Base-by-base conservation (phyloP, 2,329 filamentous ascomycete species). In the Trichoderma gracile region DNA sequence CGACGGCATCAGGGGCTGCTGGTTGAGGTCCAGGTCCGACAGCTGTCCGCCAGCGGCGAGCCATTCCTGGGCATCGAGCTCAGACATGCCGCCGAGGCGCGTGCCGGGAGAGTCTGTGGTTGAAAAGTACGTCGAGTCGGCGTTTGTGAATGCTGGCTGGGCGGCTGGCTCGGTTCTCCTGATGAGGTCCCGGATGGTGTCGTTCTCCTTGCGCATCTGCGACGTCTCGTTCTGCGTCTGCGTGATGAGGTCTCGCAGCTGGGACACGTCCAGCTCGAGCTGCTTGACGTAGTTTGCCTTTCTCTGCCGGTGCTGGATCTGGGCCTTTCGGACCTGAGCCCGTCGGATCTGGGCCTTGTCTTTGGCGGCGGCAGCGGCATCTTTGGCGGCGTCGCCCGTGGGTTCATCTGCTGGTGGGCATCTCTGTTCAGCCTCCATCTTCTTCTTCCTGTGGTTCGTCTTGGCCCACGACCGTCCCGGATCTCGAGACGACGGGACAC, bases 251-350 rank as follows among this genome's bases (percentile, higher is more conserved):
- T 81, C 79, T 14, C 82, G 79, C 63, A 83, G 77, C 67, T 77
- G 75, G 15, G 77, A 75, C 19, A 82, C 73, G 68, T 85, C 82
- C 66, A 79, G 74, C 75, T 86, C 83, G 33, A 86, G 79, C 73
- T 84, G 76, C 69, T 79, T 80, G 67, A 82, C 78, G 70, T 86
- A 84, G 71, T 84, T 80, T 57, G 80, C 82, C 69, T 85, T 85
- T 69, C 83, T 81, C 71, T 83, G 80, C 17, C 83, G 82, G 68
- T 86, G 83, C 70, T 84, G 79, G 43, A 81, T 79, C 76, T 86
- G 83, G 2, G 83, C 83, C 23, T 77, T 78, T 3, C 82, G 75
- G 58, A 86, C 83, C 67, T 86, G 83, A 3, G 79, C 79, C 0
- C 83, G 79, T 5, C 83, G 80, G 17, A 76, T 66, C 69, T 80